phyloP scores from a whole-genome alignment of 2,329 filamentous ascomycete genomes.

The Colletotrichum tanaceti region DNA sequence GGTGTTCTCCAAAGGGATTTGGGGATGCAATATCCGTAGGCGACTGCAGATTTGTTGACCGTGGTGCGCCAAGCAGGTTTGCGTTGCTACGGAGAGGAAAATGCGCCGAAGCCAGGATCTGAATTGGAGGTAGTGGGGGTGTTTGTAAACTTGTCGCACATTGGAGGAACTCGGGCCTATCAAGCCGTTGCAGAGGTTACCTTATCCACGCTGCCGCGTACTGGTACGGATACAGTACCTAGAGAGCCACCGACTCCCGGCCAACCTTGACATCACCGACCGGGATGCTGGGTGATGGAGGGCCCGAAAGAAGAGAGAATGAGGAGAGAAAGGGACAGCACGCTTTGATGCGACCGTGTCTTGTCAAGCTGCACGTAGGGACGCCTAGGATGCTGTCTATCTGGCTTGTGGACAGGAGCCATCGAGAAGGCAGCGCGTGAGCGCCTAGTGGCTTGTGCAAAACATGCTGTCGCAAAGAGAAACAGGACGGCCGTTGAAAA shows the following conservation, averaged over 20 bases:
- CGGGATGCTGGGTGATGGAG: conserved; percentile 13
- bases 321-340: not conserved
- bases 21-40: not conserved
- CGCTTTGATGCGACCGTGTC: conserved; percentile 20
- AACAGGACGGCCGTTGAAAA: conserved; percentile 13
- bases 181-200: conserved; percentile 33
- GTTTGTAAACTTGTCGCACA: conserved; percentile 18
- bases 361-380: conserved; percentile 2
- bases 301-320: no score
- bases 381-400: not conserved
- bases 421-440: conserved; percentile 22
- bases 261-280: conserved; percentile 37
- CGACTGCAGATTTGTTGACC: conserved; percentile 33
- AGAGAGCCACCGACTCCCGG: conserved; percentile 4
- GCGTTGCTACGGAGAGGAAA: conserved; percentile 37
- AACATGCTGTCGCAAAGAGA: conserved; percentile 29
- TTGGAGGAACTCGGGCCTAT: conserved; percentile 37
- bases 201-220: no score
- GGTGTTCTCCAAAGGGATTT: no score
- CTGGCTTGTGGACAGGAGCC: conserved; percentile 2
- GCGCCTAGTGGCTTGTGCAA: conserved; percentile 26
- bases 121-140: conserved; percentile 4
- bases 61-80: conserved; percentile 11
- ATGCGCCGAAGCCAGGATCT: conserved; percentile 24
- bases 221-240: no score